Percentiles rank a stretch among this genome's conserved stretches.
Evolutionary conservation across 352 stramenopile species (phyloP).

Genomic region (Phytophthora melonis): DNA sequence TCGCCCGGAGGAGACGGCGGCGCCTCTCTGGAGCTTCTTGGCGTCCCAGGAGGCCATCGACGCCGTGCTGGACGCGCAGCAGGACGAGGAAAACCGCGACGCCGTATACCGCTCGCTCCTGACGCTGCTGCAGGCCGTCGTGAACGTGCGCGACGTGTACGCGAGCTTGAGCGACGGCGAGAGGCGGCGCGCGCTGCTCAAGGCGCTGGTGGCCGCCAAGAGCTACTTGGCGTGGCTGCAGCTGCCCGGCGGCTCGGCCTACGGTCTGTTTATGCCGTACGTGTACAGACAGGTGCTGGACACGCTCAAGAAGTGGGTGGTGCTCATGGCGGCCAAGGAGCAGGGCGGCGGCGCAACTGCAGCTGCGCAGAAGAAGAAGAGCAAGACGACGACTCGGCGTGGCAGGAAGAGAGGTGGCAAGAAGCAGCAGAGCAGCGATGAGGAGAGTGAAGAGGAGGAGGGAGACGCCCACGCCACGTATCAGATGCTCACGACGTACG

Average conservation of each 20-base stretch:
- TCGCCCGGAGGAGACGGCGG: conserved; percentile 37
- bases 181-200: conserved; percentile 55
- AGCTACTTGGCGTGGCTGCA: conserved; percentile 86
- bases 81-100: conserved; percentile 28
- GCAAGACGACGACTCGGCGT: conserved; percentile 5
- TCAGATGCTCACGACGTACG: conserved; percentile 59
- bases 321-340: conserved; percentile 38
- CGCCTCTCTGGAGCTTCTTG: conserved; percentile 69
- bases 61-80: conserved; percentile 46
- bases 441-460: conserved; percentile 40
- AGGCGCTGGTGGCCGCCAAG: conserved; percentile 75
- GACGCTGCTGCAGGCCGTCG: conserved; percentile 59
- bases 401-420: conserved; percentile 9
- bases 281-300: conserved; percentile 87
- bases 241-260: conserved; percentile 79
- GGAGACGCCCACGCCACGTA: conserved; percentile 15
- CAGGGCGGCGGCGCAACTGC: neutral
- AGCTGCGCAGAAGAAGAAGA: conserved; percentile 2
- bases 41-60: conserved; percentile 56
- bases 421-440: conserved; percentile 34
- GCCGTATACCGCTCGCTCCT: conserved; percentile 78
- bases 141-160: conserved; percentile 73
- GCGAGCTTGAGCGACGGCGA: conserved; percentile 42
- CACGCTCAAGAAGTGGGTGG: conserved; percentile 83
- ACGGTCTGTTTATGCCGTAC: conserved; percentile 88